Percentiles rank a stretch among this genome's conserved stretches.
Conservation (phyloP, 2,329 filamentous ascomycete genomes). For the Didymella keratinophila region DNA sequence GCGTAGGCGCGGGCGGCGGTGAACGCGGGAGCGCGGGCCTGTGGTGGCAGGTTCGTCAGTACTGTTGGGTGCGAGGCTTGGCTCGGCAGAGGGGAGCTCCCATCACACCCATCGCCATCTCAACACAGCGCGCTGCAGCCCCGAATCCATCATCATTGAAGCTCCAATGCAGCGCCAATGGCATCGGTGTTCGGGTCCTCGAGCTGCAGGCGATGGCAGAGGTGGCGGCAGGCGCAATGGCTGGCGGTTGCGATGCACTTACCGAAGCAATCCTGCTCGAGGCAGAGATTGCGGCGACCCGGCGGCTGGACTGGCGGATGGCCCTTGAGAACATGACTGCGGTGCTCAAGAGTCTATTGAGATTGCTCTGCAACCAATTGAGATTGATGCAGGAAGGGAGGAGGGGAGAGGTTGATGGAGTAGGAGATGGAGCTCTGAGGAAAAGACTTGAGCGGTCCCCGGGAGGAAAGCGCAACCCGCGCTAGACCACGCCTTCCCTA, state of each 20-base stretch:
- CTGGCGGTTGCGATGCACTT: conserved; percentile 67
- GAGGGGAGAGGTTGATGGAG: conserved; percentile 53
- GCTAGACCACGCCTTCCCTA: conserved; percentile 30
- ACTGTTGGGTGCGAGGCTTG: conserved; percentile 35
- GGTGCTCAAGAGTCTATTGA: conserved; percentile 54
- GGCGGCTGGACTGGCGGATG: conserved; percentile 94
- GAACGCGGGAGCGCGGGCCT: conserved; percentile 87
- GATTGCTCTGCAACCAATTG: conserved; percentile 55
- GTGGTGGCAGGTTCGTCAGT: conserved; percentile 59
- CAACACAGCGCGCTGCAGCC: conserved; percentile 51
- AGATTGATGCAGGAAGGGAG: conserved; percentile 52
- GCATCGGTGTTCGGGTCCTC: conserved; percentile 43
- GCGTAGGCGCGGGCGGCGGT: conserved; percentile 87
- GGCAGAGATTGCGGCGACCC: conserved; percentile 92
- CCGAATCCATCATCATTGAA: conserved; percentile 37
- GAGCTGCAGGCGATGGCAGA: conserved; percentile 44
- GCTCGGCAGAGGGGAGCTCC: conserved; percentile 47
- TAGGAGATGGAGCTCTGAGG: conserved; percentile 44
- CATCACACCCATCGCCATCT: conserved; percentile 29
- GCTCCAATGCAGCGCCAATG: conserved; percentile 51
- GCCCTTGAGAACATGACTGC: conserved; percentile 95
- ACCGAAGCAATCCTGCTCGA: conserved; percentile 91
- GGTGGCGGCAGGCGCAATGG: conserved; percentile 52
- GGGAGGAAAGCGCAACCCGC: conserved; percentile 40
- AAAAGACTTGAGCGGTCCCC: conserved; percentile 35